Evolutionary conservation across 169 alveolate genomes (phyloP).

Genomic region (Plasmodium sp.): DNA sequence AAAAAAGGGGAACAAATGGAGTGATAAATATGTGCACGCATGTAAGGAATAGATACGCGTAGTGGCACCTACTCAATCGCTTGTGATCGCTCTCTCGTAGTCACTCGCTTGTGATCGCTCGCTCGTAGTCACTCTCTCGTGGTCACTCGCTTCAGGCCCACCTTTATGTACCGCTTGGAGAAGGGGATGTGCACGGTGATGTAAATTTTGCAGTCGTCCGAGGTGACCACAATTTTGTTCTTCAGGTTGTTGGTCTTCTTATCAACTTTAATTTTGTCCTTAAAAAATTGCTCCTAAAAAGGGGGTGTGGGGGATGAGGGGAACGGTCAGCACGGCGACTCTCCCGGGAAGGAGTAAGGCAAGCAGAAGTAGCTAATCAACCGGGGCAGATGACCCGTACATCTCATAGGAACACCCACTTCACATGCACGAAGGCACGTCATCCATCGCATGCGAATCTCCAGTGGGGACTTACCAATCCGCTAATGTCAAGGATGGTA

Average conservation of each 20-base stretch:
- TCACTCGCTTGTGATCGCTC: neutral
- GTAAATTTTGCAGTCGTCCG: conserved; percentile 92
- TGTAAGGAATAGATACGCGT: neutral
- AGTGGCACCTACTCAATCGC: too few species aligned
- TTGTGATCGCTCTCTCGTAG: too few species aligned
- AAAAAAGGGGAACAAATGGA: neutral
- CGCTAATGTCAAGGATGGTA: conserved; percentile 91
- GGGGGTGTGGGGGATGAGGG: neutral
- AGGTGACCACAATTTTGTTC: conserved; percentile 89
- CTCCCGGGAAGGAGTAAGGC: neutral
- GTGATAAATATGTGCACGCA: neutral
- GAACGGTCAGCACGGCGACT: neutral
- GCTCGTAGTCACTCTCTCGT: neutral
- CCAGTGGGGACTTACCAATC: conserved; percentile 78
- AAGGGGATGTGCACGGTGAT: conserved; percentile 96
- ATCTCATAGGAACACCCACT: too few species aligned
- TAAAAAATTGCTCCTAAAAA: conserved; percentile 93
- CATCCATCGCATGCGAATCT: neutral
- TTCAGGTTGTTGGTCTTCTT: conserved; percentile 98
- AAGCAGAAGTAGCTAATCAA: neutral
- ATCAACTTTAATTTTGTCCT: conserved; percentile 95
- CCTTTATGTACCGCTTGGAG: conserved; percentile 97
- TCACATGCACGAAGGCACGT: neutral
- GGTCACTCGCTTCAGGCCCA: neutral
- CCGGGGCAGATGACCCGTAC: neutral